A percentile compares a stretch with the other conserved stretches of the same genome.
These are phyloP conservation scores for Coemansia sp. DNA, from an alignment of 192 early-diverging fungal genomes.

Conservation along the genomic window DNA sequence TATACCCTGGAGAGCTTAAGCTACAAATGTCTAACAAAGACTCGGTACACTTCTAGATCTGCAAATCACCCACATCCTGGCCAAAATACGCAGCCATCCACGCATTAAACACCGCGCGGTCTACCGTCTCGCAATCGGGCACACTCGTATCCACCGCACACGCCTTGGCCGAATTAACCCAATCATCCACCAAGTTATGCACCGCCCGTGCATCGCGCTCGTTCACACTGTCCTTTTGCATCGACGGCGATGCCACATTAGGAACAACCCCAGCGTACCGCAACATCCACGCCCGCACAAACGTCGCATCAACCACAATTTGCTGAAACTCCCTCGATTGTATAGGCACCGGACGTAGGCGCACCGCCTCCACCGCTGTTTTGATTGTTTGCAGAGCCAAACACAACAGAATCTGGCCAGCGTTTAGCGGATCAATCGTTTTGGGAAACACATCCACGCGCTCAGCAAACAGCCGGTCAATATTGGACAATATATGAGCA, in stretches of 20 bases:
- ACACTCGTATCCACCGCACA: conserved; percentile 13
- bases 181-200: conserved; percentile 44
- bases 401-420: conserved; percentile 41
- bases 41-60: too few species aligned
- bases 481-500: conserved; percentile 48
- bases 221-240: conserved; percentile 3
- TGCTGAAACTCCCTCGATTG: conserved; percentile 26
- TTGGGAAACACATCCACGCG: conserved; percentile 49
- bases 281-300: conserved; percentile 46
- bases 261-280: conserved; percentile 42
- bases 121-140: conserved; percentile 18
- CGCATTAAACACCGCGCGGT: conserved; percentile 23
- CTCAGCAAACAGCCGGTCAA: conserved; percentile 55
- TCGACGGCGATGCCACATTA: conserved; percentile 1
- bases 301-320: conserved; percentile 33
- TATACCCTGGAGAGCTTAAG: too few species aligned
- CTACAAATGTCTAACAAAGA: too few species aligned
- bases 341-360: conserved; percentile 19
- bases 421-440: conserved; percentile 18
- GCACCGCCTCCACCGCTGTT: conserved; percentile 31
- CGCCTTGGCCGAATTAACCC: conserved; percentile 34
- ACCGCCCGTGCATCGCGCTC: conserved; percentile 36
- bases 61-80: not conserved
- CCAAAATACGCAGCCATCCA: conserved; percentile 41
- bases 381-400: conserved; percentile 50